Evolutionary conservation across 768 basidiomycete species (phyloP).

Genomic region (Mycena crocata): DNA sequence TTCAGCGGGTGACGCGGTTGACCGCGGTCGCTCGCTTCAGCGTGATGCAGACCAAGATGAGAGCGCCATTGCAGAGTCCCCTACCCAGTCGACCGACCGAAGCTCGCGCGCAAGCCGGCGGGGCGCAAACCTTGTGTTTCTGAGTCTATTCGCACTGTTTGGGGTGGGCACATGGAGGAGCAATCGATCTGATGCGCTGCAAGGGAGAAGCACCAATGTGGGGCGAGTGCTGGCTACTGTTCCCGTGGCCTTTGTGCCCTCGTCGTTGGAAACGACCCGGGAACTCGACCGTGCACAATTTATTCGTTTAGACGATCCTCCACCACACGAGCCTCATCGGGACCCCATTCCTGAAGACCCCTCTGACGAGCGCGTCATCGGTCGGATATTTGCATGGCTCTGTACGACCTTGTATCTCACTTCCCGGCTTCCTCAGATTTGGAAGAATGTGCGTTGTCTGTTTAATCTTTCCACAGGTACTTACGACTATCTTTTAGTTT

Average conservation of each 20-base stretch:
- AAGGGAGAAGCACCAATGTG: constrained; percentile 45
- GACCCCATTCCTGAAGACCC: constrained; percentile 33
- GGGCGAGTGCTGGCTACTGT: constrained; percentile 61
- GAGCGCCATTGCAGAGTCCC: constrained; percentile 37
- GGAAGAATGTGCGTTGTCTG: constrained; percentile 90
- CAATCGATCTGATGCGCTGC: constrained; percentile 39
- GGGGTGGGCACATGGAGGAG: constrained; percentile 66
- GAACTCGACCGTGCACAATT: constrained; percentile 14
- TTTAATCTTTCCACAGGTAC: neutral
- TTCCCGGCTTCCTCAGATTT: constrained; percentile 95
- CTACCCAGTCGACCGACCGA: constrained; percentile 40
- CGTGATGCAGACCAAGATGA: constrained; percentile 47
- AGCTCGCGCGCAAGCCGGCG: constrained; percentile 75
- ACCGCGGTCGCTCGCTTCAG: constrained; percentile 59
- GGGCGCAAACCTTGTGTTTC: constrained; percentile 83
- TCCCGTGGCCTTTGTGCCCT: constrained; percentile 18
- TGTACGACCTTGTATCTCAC: constrained; percentile 95
- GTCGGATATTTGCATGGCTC: constrained; percentile 93
- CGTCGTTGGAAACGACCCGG: constrained; percentile 14
- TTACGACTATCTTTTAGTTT: constrained; percentile 60
- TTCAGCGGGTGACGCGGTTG: constrained; percentile 44
- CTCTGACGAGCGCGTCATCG: constrained; percentile 72
- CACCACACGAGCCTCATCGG: constrained; percentile 38
- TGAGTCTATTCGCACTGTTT: constrained; percentile 82
- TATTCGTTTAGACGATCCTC: constrained; percentile 17